Base-by-base conservation (phyloP, 176 grass and related monocot species). In the Olyra latifolia region DNA sequence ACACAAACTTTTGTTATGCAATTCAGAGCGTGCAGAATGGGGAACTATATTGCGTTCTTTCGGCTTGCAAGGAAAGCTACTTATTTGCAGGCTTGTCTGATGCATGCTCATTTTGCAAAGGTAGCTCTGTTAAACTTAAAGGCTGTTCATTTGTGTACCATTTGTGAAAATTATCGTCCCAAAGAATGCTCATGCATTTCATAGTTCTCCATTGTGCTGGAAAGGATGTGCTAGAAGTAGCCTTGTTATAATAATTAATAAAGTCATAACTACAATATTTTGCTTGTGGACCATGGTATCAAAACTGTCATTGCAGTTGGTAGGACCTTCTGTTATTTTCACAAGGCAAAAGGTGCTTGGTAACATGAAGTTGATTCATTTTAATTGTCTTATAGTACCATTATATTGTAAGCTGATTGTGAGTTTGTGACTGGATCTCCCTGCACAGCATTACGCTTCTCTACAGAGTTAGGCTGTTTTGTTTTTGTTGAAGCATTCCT, bases 71-170 rank as follows among this genome's bases (percentile, higher is more conserved):
- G 85, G 84, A 93, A 93, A 85, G 90, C 95, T 68, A 94, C 86
- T 49, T 98, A 87, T 78, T 66, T 98, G 79, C 92, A 98, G 80
- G 90, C 91, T 56, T 98, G 95, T 76, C 91, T 98, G 90, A 98
- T 98, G 90, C 95, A 98, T 87, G 92, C 95, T 74, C 92, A 95
- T 74, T 98, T 98, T 88, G 87, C 86, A 76, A 98, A 98, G 89
- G 95, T 95, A 89, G 20, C 22, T 69, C 19, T 53, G 4, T 54
- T 28, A 39, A 50, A 75, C 3, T 54, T 28, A 39, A 50, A 75
- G 64, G 29, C 46, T 81, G 55, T 56, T 70, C 10, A 61, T 84
- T 74, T 59, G 40, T 55, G 32, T 45, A 80, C 19, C 62, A 12
- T 84, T 66, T 25, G 52, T 52, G 44, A 19, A 69, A 80, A 55